These are phyloP conservation scores for Dryas drummondii DNA, from an alignment of 306 rosid genomes.

Conservation along the genomic window DNA sequence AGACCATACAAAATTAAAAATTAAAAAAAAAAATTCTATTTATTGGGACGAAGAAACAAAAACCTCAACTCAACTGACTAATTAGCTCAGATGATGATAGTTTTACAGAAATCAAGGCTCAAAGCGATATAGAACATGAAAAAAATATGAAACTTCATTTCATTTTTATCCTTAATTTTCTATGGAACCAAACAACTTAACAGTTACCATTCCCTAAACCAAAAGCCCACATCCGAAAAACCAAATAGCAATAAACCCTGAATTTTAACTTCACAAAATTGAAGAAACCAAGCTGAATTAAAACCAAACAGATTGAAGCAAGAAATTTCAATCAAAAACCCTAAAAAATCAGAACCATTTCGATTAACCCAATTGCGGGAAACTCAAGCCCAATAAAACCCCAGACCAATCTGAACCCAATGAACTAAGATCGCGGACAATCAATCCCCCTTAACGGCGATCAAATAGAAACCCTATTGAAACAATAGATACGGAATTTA, in stretches of 20 bases:
- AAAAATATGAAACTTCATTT: constrained; percentile 3
- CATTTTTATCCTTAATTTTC: constrained; percentile 3
- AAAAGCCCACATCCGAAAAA: constrained; percentile 36
- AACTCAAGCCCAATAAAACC: constrained; percentile 23
- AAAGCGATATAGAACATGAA: background rate
- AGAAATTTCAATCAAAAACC: constrained; percentile 27
- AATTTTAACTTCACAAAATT: constrained; percentile 2
- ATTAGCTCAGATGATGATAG: constrained; percentile 10
- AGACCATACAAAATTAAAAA: background rate
- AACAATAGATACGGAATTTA: constrained; percentile 3
- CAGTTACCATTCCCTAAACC: constrained; percentile 23
- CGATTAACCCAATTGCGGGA: constrained; percentile 28
- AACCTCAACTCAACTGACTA: constrained; percentile 15
- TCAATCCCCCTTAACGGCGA: constrained; percentile 39
- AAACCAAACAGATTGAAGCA: constrained; percentile 29
- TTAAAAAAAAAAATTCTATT: background rate
- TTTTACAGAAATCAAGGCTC: constrained; percentile 19
- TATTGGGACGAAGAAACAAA: constrained; percentile 14
- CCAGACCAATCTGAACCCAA: constrained; percentile 21
- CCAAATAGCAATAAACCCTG: constrained; percentile 45
- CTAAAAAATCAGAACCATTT: constrained; percentile 33
- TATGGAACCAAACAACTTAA: constrained; percentile 19
- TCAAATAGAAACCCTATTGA: constrained; percentile 45
- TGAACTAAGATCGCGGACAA: constrained; percentile 41
- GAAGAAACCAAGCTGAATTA: constrained; percentile 10